Evolutionary conservation across 2,329 filamentous ascomycete species (phyloP).

Genomic region (Trichoderma koningii): DNA sequence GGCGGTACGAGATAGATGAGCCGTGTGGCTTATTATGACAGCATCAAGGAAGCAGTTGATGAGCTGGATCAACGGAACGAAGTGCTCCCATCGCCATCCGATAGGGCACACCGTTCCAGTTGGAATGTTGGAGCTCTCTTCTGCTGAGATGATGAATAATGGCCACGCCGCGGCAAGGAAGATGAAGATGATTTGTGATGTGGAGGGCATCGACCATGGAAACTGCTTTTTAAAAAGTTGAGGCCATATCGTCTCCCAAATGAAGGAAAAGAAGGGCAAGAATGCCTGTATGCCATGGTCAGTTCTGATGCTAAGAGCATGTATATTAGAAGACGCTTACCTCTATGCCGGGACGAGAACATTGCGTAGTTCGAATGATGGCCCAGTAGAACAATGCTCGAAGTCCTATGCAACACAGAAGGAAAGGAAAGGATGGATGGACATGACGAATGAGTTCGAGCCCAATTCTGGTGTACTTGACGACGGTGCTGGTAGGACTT

Average conservation of each 20-base stretch:
- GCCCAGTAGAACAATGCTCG: slow-evolving; percentile 38
- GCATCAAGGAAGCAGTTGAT: slow-evolving; percentile 39
- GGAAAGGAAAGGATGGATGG: neutral
- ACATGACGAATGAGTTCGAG: neutral
- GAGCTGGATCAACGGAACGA: slow-evolving; percentile 29
- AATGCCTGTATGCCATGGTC: slow-evolving; percentile 34
- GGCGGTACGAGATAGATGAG: slow-evolving; percentile 32
- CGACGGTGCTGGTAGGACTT: neutral
- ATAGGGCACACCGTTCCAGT: slow-evolving; percentile 30
- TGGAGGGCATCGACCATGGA: slow-evolving; percentile 35
- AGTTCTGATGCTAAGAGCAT: neutral
- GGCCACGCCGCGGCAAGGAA: slow-evolving; percentile 39
- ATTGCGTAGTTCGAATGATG: slow-evolving; percentile 39
- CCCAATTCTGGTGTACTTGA: neutral
- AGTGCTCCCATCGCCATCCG: slow-evolving; percentile 24
- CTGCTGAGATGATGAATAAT: slow-evolving; percentile 31
- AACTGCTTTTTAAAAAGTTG: neutral
- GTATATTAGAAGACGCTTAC: slow-evolving; percentile 30
- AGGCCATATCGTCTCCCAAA: neutral
- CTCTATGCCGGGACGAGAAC: slow-evolving; percentile 38
- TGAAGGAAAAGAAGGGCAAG: slow-evolving; percentile 31
- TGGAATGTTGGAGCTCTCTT: slow-evolving; percentile 12
- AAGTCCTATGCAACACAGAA: slow-evolving; percentile 20
- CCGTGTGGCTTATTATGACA: slow-evolving; percentile 35
- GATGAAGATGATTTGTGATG: slow-evolving; percentile 22